Base-by-base conservation (phyloP, 306 rosid species). In the Rosa multiflora region DNA sequence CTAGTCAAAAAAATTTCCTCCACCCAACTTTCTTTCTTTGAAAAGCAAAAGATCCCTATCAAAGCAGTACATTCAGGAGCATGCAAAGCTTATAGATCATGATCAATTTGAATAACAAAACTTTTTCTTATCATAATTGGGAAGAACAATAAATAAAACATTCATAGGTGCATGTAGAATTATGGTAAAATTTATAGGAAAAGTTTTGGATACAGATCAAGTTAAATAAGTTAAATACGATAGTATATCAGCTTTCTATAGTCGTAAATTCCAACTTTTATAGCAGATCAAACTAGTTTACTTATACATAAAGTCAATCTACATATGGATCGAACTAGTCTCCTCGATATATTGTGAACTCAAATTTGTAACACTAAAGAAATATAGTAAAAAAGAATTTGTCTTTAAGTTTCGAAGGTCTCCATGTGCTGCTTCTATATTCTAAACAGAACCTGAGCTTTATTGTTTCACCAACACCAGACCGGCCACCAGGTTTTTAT, bases 391-490 rank as follows among this genome's bases (percentile, higher is more conserved):
- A 89, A 83, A 73, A 21, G 83, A 76, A 83, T 90, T 88, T 91
- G 90, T 89, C 88, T 69, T 82, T 87, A 85, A 86, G 88, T 82
- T 87, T 81, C 90, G 89, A 83, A 79, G 91, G 90, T 78, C 83
- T 89, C 93, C 96, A 94, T 90, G 94, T 90, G 98, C 90, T 83
- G 86, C 83, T 88, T 86, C 88, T 79, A 85, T 94, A 88, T 91
- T 89, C 90, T 87, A 90, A 87, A 86, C 90, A 84, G 75, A 74
- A 62, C 76, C 82, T 78, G 82, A 77, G 78, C 86, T 86, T 89
- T 80, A 80, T 79, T 92, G 97, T 91, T 92, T 94, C 88, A 69
- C 68, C 88, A 88, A 85, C 87, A 67, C 92, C 87, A 81, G 93
- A 92, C 97, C 26, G 26, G 26, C 26, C 94, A 86, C 70, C 71